These are phyloP conservation scores for Backusella liffmaniae DNA, from an alignment of 192 early-diverging fungal species.

Conservation along the genomic window DNA sequence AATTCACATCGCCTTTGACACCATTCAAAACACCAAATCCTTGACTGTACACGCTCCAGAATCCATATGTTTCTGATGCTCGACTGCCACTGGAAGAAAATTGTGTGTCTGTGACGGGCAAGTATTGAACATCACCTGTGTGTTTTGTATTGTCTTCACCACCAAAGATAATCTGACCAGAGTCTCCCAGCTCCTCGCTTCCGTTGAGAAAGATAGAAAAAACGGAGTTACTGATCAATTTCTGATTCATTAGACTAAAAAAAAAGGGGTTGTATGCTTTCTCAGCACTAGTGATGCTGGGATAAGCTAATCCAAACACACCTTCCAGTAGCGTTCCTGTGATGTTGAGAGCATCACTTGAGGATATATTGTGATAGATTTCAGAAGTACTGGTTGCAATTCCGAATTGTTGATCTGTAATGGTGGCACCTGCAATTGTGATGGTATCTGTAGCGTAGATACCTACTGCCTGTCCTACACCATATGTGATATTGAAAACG, in stretches of 20 bases:
- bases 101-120: conserved; percentile 14
- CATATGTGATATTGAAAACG: conserved; percentile 26
- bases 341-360: not conserved
- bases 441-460: conserved; percentile 30
- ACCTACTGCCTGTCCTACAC: conserved; percentile 28
- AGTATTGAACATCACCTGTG: conserved; percentile 43
- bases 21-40: not conserved
- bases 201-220: conserved; percentile 26
- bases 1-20: not conserved
- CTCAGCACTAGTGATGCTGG: not conserved
- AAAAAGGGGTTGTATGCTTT: conserved; percentile 17
- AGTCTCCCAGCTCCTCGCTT: not conserved
- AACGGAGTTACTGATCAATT: conserved; percentile 8
- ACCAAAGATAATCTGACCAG: conserved; percentile 49
- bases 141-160: conserved; percentile 44
- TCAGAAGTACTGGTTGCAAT: conserved; percentile 13
- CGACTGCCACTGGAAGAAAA: not conserved
- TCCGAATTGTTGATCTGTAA: conserved; percentile 28
- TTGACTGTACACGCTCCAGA: conserved; percentile 20
- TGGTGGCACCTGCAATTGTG: conserved; percentile 10
- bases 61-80: not conserved
- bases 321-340: conserved; percentile 19
- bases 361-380: not conserved
- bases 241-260: conserved; percentile 12
- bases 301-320: conserved; percentile 33